These are phyloP conservation scores for Purpureocillium lavendulum DNA, from an alignment of 2,329 filamentous ascomycete genomes.

Conservation along the genomic window DNA sequence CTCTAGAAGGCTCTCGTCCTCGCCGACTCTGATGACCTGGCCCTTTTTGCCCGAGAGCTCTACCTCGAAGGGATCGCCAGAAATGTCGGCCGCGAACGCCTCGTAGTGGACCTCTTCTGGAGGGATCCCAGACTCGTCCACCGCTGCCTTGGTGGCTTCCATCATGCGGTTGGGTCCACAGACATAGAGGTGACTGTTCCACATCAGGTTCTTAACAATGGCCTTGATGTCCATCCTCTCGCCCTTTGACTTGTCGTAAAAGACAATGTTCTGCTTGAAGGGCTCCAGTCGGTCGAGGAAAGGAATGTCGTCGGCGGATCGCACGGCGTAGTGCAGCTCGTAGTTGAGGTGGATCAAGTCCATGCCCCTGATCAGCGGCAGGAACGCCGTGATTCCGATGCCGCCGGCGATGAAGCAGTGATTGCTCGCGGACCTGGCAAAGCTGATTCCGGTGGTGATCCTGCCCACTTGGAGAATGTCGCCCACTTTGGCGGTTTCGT, in stretches of 20 bases:
- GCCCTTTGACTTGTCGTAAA: constrained; percentile 45
- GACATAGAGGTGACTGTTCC: constrained; percentile 51
- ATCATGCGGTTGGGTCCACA: constrained; percentile 53
- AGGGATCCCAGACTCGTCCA: constrained; percentile 31
- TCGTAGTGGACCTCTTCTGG: constrained; percentile 51
- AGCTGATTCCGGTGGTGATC: constrained; percentile 40
- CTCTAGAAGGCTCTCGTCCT: constrained; percentile 41
- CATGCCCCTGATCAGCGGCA: constrained; percentile 36
- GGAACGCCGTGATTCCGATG: constrained; percentile 58
- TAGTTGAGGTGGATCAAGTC: constrained; percentile 38
- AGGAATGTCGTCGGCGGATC: constrained; percentile 41
- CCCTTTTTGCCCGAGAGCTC: constrained; percentile 33
- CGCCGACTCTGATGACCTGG: constrained; percentile 34
- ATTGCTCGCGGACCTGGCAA: constrained; percentile 37
- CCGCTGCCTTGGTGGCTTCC: constrained; percentile 35
- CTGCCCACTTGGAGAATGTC: constrained; percentile 41
- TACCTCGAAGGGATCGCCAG: constrained; percentile 52
- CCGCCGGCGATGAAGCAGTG: constrained; percentile 58
- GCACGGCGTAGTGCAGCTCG: constrained; percentile 51
- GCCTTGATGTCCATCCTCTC: constrained; percentile 44
- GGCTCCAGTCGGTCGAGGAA: constrained; percentile 39
- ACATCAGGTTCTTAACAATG: constrained; percentile 36
- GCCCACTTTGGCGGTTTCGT: constrained; percentile 36
- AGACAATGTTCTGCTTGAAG: constrained; percentile 30
- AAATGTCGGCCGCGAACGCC: constrained; percentile 43